These are phyloP conservation scores for Acanthamoeba culbertsoni DNA, from an alignment of 208 protist species.

Conservation along the genomic window DNA sequence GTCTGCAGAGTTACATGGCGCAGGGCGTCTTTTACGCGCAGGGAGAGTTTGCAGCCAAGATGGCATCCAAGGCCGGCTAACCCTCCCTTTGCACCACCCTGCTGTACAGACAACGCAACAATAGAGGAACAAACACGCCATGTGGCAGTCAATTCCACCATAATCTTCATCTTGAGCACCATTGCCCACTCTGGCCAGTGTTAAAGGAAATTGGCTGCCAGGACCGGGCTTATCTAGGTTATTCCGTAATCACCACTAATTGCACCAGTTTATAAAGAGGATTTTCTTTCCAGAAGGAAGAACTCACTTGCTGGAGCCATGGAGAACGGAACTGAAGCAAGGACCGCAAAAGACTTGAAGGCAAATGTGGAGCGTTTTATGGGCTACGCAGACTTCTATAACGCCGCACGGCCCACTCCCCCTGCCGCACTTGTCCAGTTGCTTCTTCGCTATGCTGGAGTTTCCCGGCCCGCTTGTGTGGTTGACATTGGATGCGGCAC, in stretches of 20 bases:
- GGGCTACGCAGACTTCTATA: background rate
- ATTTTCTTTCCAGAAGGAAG: too few species aligned
- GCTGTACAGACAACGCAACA: background rate
- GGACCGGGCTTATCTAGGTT: too few species aligned
- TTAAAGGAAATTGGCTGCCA: too few species aligned
- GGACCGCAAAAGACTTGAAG: background rate
- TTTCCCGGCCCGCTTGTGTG: background rate
- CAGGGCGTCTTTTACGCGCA: background rate
- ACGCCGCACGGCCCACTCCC: background rate
- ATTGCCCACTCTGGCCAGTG: too few species aligned
- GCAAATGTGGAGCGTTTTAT: background rate
- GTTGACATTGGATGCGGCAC: background rate
- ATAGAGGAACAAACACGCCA: too few species aligned
- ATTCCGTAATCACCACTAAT: too few species aligned
- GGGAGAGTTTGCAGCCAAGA: background rate
- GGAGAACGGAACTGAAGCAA: too few species aligned
- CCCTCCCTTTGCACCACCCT: background rate
- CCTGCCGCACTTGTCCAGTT: background rate
- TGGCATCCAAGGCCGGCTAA: constrained; percentile 7
- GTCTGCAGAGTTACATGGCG: background rate
- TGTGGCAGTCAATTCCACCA: too few species aligned
- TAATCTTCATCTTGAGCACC: too few species aligned
- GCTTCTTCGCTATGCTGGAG: background rate
- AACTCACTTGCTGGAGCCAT: too few species aligned
- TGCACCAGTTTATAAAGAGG: too few species aligned